Evolutionary conservation across 441 rosid species (phyloP).

Genomic region (Mallotus repandus): DNA sequence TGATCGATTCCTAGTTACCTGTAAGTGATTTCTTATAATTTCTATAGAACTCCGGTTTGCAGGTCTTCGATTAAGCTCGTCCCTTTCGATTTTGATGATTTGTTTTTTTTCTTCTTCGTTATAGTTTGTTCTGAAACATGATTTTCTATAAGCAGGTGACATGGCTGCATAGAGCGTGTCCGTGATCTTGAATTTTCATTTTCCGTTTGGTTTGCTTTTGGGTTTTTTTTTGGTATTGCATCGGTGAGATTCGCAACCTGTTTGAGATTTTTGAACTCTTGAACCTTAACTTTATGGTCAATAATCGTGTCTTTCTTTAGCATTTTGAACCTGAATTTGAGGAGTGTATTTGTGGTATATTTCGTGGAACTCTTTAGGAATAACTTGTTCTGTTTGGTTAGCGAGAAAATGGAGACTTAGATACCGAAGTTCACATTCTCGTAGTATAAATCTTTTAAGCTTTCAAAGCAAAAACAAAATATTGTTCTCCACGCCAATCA

Average conservation of each 20-base stretch:
- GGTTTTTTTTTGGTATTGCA: not conserved
- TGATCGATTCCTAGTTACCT: not conserved
- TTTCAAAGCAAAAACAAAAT: not conserved
- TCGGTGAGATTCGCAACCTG: not conserved
- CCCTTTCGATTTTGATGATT: not conserved
- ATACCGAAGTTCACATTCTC: not conserved
- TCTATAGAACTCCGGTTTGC: not conserved
- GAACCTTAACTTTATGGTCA: not conserved
- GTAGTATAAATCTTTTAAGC: not conserved
- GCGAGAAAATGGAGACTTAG: constrained; percentile 3
- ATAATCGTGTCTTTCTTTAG: not conserved
- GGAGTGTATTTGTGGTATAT: not conserved
- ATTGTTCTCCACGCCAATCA: not conserved
- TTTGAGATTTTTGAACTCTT: not conserved
- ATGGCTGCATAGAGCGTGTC: no score
- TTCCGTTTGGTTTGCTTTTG: no score
- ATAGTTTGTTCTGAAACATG: not conserved
- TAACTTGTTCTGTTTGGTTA: constrained; percentile 15
- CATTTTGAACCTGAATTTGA: not conserved
- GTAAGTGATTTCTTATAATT: constrained; percentile 14
- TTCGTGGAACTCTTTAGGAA: not conserved
- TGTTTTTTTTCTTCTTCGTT: not conserved
- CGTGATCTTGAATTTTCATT: no score
- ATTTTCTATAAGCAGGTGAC: not conserved
- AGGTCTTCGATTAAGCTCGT: not conserved